Base-by-base conservation (phyloP, 2,329 filamentous ascomycete species). In the Fusarium sambucinum region DNA sequence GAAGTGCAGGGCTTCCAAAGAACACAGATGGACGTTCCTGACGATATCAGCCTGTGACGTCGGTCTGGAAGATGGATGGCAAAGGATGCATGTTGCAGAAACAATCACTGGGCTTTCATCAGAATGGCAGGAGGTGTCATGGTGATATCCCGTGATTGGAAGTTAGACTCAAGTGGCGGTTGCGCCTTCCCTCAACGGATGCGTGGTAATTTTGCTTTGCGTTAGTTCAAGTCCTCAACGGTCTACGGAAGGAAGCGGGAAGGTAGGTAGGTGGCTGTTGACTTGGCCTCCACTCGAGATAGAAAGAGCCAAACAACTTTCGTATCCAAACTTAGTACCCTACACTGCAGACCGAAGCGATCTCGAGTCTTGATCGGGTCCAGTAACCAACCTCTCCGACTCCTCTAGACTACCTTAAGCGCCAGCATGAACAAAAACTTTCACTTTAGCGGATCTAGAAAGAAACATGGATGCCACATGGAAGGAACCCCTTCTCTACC, bases 391-490 rank as follows among this genome's bases (percentile, higher is more conserved):
- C 33, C 47, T 51, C 47, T 51, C n/a, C 23, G 16, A 21, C 12
- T 35, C 30, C 16, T 48, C 21, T 25, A 14, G 16, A 21, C 27
- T 33, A 29, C 17, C n/a, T 38, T 27, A 62, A 40, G 56, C 59
- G 27, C 56, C 23, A 37, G 23, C 38, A 33, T 23, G 29, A 29
- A 27, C 42, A 25, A 41, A 55, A 38, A 35, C 32, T 62, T n/a
- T 51, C 13, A 19, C n/a, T 16, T 25, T 23, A 29, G 32, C 55
- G 50, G 59, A 53, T 65, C 53, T 64, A 51, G 21, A 65, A 59
- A 65, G 13, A 35, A 65, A 47, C 60, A 64, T 64, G 61, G 61
- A 64, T 64, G 61, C 61, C 61, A 64, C 61, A 64, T 59, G 61
- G 61, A 65, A 23, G n/a, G 33, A 52, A 25, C 41, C n/a, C 52